Evolutionary conservation across 306 rosid genomes (phyloP).

Genomic region (Amphicarpaea edgeworthii): DNA sequence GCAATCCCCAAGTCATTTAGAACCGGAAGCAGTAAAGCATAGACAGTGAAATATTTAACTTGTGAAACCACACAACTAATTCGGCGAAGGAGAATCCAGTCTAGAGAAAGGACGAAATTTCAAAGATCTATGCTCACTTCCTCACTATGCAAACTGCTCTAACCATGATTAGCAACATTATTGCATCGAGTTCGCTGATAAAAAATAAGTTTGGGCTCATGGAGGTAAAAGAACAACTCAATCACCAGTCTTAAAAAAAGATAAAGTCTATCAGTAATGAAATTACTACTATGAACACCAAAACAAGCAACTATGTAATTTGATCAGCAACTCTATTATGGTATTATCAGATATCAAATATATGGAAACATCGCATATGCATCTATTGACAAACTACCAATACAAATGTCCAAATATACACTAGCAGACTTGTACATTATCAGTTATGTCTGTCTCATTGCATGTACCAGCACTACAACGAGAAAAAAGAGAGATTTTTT

Average conservation of each 20-base stretch:
- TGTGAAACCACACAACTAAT: not conserved
- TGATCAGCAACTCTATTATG: constrained; percentile 14
- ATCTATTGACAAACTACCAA: constrained; percentile 21
- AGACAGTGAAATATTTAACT: constrained; percentile 9
- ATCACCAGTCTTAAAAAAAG: not conserved
- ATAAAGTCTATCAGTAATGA: constrained; percentile 15
- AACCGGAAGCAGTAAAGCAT: constrained; percentile 32
- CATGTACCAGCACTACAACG: constrained; percentile 2
- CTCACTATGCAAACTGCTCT: not conserved
- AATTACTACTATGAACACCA: constrained; percentile 1
- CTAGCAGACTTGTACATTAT: constrained; percentile 11
- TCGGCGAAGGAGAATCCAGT: constrained; percentile 15
- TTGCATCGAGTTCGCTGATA: constrained; percentile 5
- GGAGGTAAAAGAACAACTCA: constrained; percentile 24
- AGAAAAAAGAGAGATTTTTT: not conserved
- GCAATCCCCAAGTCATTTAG: constrained; percentile 14
- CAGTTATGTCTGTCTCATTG: constrained; percentile 21
- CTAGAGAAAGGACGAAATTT: not conserved
- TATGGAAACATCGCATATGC: not conserved
- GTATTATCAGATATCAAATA: not conserved
- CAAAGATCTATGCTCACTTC: constrained; percentile 26
- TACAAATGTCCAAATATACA: not conserved
- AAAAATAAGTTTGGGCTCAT: constrained; percentile 9
- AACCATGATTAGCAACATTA: not conserved
- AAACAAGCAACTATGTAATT: constrained; percentile 26